phyloP scores from a whole-genome alignment of 768 basidiomycete species.

The Boletus vinaceobasis region DNA sequence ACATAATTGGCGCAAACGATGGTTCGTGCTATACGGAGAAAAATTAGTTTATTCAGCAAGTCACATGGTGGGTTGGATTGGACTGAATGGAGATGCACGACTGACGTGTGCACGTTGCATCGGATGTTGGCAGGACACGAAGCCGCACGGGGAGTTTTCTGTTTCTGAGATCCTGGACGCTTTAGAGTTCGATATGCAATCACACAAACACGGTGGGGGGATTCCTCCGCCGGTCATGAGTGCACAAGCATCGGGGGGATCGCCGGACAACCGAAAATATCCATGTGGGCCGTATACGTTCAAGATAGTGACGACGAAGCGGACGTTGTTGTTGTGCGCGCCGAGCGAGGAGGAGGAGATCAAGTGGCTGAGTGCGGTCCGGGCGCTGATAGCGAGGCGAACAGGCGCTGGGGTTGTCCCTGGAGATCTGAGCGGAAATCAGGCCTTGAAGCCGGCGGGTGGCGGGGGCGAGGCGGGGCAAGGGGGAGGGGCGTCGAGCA shows the following conservation, averaged over 20 bases:
- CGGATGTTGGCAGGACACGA: constrained; percentile 66
- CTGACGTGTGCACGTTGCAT: constrained; percentile 6
- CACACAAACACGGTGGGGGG: constrained; percentile 42
- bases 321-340: constrained; percentile 84
- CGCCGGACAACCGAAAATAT: constrained; percentile 42
- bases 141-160: constrained; percentile 81
- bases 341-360: constrained; percentile 98
- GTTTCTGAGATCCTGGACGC: constrained; percentile 88
- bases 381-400: constrained; percentile 82
- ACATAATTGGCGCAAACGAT: constrained; percentile 93
- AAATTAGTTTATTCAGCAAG: constrained; percentile 84
- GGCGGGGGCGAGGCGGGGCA: constrained; percentile 18
- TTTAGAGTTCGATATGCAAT: constrained; percentile 74
- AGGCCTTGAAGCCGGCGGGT: constrained; percentile 9
- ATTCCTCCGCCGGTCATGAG: constrained; percentile 31
- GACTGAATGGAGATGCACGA: constrained; percentile 9
- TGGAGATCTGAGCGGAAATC: constrained; percentile 37
- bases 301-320: constrained; percentile 94
- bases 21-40: constrained; percentile 92
- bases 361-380: constrained; percentile 93
- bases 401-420: constrained; percentile 49
- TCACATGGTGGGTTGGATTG: constrained; percentile 77
- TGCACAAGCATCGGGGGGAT: constrained; percentile 35
- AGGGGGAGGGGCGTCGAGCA: constrained; percentile 25
- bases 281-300: constrained; percentile 63